Base-by-base conservation (phyloP, 768 basidiomycete genomes). In the Crucibulum laeve region DNA sequence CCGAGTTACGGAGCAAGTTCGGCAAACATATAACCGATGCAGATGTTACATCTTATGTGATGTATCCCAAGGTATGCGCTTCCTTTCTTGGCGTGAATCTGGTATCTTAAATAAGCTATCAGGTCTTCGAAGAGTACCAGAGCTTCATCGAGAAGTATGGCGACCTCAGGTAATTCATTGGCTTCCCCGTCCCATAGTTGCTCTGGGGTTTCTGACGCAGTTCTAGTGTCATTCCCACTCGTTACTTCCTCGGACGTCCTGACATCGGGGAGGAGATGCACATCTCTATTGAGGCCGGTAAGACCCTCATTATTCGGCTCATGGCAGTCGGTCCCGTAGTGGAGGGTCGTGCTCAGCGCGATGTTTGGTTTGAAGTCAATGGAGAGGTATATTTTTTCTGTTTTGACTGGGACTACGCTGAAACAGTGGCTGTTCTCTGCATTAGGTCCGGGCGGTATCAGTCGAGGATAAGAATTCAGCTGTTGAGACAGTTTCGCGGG, bases 321-420 rank as follows among this genome's bases (percentile, higher is more conserved):
- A 87, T 99, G 79, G 96, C 96, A 22, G 78, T 94, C 38, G 93
- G 95, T 15, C 89, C 92, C 45, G 87, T 98, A 42, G 86, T 95
- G 41, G 84, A 92, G 62, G 87, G 87, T 26, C 87, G 82, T 54
- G 91, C 94, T 18, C 88, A 91, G 57, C 84, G 95, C 55, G 94
- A 98, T 62, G 91, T 95, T 46, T 96, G 95, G 89, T 95, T 97
- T 60, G 95, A 98, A 73, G 88, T 95, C 47, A 95, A 95, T 55
- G 93, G 93, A 66, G 91, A 95, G 76, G 89, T 88, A 58, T 58
- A 68, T 46, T 41, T 39, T 40, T 40, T 42, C 42, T 38, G 22
- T 23, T 25, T 44, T 33, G 34, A 30, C 47, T 48, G 25, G 21
- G 30, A 35, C 38, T 30, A 17, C 45, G 35, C 25, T 44, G 13